Base-by-base conservation (phyloP, 1,139 yeast genomes). In the Pneumocystis carinii region DNA sequence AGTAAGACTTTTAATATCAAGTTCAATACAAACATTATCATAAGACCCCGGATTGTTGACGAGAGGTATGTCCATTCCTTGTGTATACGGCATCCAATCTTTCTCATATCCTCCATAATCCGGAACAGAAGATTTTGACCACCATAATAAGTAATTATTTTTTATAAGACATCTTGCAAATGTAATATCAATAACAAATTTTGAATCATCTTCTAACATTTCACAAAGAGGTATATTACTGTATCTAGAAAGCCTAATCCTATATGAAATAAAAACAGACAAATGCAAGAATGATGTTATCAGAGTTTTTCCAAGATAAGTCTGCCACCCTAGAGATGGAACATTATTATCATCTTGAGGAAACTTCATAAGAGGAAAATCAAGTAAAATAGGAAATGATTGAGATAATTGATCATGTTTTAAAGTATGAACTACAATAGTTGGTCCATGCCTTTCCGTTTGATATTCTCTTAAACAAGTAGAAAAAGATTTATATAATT, bases 261-360 rank as follows among this genome's bases (percentile, higher is more conserved):
- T 76, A 69, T 86, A 86, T 42, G 79, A 77, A 36, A 90, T 72
- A 89, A 96, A 86, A 1, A 85, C 78, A 0, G 94, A 87, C 60
- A 90, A 76, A 0, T 87, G 83, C 63, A 92, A 78, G 71, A 83
- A 85, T 68, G 87, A 90, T 69, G 83, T 84, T 59, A 86, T 78
- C 2, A 88, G 76, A 66, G 90, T 78, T 68, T 84, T 85, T 59
- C 85, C 77, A n/a, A 88, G 78, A 35, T 83, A 77, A 0, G 81
- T 73, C 71, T 90, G 96, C 97, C 98, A 92, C 8, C 94, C 90
- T 62, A 92, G 75, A 2, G 95, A 85, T 5, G 95, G 92, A 37
- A 89, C 75, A 0, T 82, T 81, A 71, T 70, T 82, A 84, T 65
- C 81, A 76, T 59, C 61, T 19, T 59, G 61, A 36, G 62, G 62